Percentiles rank a stretch among this genome's conserved stretches.
phyloP scores from a whole-genome alignment of 1,284 basidiomycete species.

The Austropuccinia psidii region DNA sequence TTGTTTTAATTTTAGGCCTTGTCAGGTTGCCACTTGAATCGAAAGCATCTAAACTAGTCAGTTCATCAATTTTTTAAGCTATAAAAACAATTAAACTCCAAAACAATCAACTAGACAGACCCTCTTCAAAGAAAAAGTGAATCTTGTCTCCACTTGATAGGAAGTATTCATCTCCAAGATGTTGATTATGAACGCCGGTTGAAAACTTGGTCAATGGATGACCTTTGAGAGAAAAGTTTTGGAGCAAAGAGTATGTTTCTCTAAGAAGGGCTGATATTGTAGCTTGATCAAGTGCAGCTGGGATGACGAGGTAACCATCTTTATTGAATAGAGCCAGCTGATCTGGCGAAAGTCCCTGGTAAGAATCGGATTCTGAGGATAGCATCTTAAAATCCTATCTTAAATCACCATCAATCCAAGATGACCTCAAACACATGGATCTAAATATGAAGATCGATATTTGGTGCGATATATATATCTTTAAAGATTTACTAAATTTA shows the following conservation, averaged over 20 bases:
- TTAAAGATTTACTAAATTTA: too few species aligned
- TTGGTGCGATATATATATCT: too few species aligned
- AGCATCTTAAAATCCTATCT: too few species aligned
- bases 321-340: too few species aligned
- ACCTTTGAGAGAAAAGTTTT: conserved; percentile 63
- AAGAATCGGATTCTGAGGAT: too few species aligned
- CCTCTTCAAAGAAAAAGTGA: conserved; percentile 77
- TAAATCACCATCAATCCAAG: too few species aligned
- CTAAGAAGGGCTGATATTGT: conserved; percentile 60
- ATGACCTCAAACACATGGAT: too few species aligned
- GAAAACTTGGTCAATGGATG: conserved; percentile 90
- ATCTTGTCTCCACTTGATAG: conserved; percentile 84
- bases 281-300: conserved; percentile 59
- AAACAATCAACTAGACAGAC: conserved; percentile 59
- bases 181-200: conserved; percentile 54
- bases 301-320: conserved; percentile 65
- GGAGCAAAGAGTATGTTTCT: conserved; percentile 59
- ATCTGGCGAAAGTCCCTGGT: too few species aligned
- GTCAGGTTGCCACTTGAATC: conserved; percentile 55
- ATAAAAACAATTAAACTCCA: conserved; percentile 42
- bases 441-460: too few species aligned
- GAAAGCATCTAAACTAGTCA: conserved; percentile 45
- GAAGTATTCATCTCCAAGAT: conserved; percentile 88
- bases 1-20: conserved; percentile 61
- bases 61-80: conserved; percentile 48